These are phyloP conservation scores for Pseudozyma pruni DNA, from an alignment of 1,284 basidiomycete species.

Conservation along the genomic window DNA sequence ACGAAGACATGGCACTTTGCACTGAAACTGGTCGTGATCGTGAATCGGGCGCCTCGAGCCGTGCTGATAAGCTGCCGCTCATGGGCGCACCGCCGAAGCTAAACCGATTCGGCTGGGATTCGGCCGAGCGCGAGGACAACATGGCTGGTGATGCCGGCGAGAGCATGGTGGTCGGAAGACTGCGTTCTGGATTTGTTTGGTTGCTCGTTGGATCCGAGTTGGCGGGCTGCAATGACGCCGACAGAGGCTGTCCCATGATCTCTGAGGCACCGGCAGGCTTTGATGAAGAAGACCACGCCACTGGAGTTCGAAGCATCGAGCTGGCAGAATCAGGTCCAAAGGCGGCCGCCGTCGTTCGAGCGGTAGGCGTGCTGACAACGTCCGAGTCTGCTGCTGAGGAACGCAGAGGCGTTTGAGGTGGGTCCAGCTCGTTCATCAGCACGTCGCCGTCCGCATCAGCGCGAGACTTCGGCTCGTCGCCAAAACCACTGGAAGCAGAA, in stretches of 20 bases:
- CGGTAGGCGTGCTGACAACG: conserved; percentile 37
- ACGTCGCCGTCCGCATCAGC: conserved; percentile 30
- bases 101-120: conserved; percentile 21
- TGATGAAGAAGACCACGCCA: conserved; percentile 8
- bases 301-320: conserved; percentile 25
- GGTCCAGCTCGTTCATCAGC: conserved; percentile 33
- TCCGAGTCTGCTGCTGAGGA: conserved; percentile 28
- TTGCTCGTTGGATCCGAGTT: neutral
- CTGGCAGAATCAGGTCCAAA: conserved; percentile 4
- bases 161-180: conserved; percentile 6
- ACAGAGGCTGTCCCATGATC: conserved; percentile 5
- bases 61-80: conserved; percentile 16
- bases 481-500: neutral
- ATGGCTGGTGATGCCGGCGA: conserved; percentile 21
- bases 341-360: conserved; percentile 10
- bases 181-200: conserved; percentile 1
- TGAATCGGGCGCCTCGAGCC: conserved; percentile 5
- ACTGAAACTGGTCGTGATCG: conserved; percentile 37
- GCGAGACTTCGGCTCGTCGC: conserved; percentile 2
- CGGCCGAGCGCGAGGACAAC: conserved; percentile 28
- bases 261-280: neutral
- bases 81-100: conserved; percentile 22
- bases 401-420: conserved; percentile 37
- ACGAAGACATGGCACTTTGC: conserved; percentile 28
- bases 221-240: conserved; percentile 4